Evolutionary conservation across 805 yeast genomes (phyloP), one percentile per base, ranked within the genome.

Genomic region (Pichia insulana): DNA sequence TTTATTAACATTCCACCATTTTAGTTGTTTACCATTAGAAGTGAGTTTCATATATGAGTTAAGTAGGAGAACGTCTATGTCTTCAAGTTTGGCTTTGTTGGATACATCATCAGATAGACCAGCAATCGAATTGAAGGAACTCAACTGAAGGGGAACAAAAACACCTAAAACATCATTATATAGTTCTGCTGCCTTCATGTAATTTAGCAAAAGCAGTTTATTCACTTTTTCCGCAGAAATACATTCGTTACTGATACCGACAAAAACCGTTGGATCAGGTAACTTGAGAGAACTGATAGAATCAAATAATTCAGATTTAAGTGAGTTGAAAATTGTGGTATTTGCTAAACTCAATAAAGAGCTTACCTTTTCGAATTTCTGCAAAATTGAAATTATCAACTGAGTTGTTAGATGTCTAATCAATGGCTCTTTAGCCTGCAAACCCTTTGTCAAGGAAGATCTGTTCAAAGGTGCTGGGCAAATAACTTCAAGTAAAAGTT

Each of bases 1-100:
- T 2, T 69, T 46, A 22, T 72, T 64, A 15, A 48, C 37, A 55
- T 75, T 81, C 88, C 92, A 88, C 96, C 96, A 89, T 59, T 80
- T 84, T 27, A 78, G 69, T 28, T 56, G 58, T 13, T 44, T 50
- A 9, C 35, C 38, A 22, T 30, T 39, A 17, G 79, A 74, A 48
- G 78, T 85, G 11, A 81, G 63, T 45, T 78, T 79, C 48, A 88
- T 66, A 45, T 74, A 76, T 36, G 70, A 69, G 48, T 80, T 82
- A 34, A 83, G 61, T 22, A 79, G 61, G 0, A 75, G 68, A 46
- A 83, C 60, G 46, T 81, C 86, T 27, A 74, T 63, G 31, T 78
- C 78, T 7, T 67, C 55, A 40, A 74, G 68, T 26, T 41, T 36
- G 2, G 13, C 33, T 12, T 30, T 15, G 3, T n/a, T 7, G 15